Base-by-base conservation (phyloP, 179 eudicot species). In the Spinacia oleracea region DNA sequence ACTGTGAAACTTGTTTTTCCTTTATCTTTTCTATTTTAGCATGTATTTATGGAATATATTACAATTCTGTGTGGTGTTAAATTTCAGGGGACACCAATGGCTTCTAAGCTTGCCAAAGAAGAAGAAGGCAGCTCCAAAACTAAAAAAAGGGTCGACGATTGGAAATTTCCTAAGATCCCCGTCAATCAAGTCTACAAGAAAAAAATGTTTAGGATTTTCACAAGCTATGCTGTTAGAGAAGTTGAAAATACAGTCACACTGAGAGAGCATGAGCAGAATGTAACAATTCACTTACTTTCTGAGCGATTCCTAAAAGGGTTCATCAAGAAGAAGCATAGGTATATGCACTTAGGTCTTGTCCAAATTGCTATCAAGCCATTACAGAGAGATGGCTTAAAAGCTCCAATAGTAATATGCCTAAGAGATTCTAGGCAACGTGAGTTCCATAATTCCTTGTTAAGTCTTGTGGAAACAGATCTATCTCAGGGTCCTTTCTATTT, bases 331-430 rank as follows among this genome's bases (percentile, higher is more conserved):
- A 45, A 74, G 9, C 72, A 78, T 40, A 50, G 32, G 31, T 74
- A 68, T 63, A 20, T 82, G 16, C 85, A 82, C 82, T 74, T 83
- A 46, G 83, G 83, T 16, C n/a, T n/a, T n/a, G n/a, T n/a, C n/a
- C n/a, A n/a, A n/a, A n/a, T n/a, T n/a, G n/a, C n/a, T n/a, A n/a
- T n/a, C n/a, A n/a, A n/a, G n/a, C n/a, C n/a, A n/a, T n/a, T n/a
- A n/a, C n/a, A n/a, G n/a, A n/a, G n/a, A n/a, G n/a, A n/a, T n/a
- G n/a, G n/a, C n/a, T n/a, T n/a, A n/a, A n/a, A n/a, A n/a, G n/a
- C n/a, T n/a, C n/a, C n/a, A n/a, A n/a, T n/a, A n/a, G n/a, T n/a
- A n/a, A n/a, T n/a, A n/a, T n/a, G n/a, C n/a, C n/a, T n/a, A n/a
- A n/a, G n/a, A n/a, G n/a, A n/a, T n/a, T n/a, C n/a, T n/a, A n/a